Base-by-base conservation (phyloP, 768 basidiomycete species). In the Tulasnella sp. region DNA sequence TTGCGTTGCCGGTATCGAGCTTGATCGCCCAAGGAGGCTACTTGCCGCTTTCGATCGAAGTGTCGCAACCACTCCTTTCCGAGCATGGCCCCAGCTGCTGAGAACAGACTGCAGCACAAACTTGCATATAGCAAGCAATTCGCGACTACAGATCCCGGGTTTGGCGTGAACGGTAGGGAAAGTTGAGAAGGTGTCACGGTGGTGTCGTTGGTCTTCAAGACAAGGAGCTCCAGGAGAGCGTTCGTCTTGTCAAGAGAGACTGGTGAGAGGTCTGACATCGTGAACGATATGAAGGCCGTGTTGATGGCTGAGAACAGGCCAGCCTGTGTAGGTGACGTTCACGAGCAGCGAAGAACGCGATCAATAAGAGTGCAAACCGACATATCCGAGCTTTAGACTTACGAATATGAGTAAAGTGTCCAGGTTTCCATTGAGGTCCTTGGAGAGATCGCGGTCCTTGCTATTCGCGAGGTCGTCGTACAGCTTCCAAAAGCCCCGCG, bases 281-380 rank as follows among this genome's bases (percentile, higher is more conserved):
- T 70, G 32, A 36, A 35, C 16, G 47, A n/a, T 29, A 70, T 70
- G n/a, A 70, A 69, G 6, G 69, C 69, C 12, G 44, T 70, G 47
- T 70, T 70, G 14, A 70, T 52, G 32, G 69, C 69, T 8, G 69
- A 70, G 32, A 70, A 70, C 29, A 70, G 22, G 14, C 47, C 69
- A 19, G 69, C 69, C 69, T 70, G 17, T n/a, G n/a, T 8, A 35
- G n/a, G 29, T 12, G 29, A n/a, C 29, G 8, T 67, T n/a, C n/a
- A n/a, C n/a, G 44, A 14, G 14, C 22, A 22, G 22, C 22, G 44
- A 14, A 14, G 14, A 47, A 14, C 44, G 22, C 14, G 44, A 14
- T 14, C 44, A 47, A 14, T 47, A 47, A 14, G 14, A 14, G 22
- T 22, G 22, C n/a, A 40, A 16, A n/a, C n/a, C n/a, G 40, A 40